Evolutionary conservation across 192 early-diverging fungal genomes (phyloP), one percentile per base, ranked within the genome.

Genomic region (Gonapodya prolifera): DNA sequence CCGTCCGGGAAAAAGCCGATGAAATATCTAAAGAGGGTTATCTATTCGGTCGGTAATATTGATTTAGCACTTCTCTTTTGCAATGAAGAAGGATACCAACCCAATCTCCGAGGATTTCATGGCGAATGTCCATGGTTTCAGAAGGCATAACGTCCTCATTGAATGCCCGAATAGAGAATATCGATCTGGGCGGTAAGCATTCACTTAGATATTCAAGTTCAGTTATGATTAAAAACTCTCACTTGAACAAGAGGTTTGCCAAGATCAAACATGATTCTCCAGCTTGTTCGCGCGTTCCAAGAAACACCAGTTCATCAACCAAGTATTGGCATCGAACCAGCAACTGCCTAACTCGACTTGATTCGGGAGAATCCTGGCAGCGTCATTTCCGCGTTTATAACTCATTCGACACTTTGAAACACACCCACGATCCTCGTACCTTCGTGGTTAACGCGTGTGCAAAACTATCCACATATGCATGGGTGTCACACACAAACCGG

Each of bases 301-400:
- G 92, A 69, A 91, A 89, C 33, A 92, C 86, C 23, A 94, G 80
- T 78, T 94, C 88, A 81, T 94, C 91, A 0, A 93, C 89, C 74
- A 94, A 87, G 78, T 91, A 92, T 23, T 61, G 45, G 45, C 45
- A 61, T 61, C 45, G 45, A 61, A 61, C 45, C 8, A 61, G 45
- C 45, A 61, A 61, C 8, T 61, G 45, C 23, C 45, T 61, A 8
- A 61, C 45, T 23, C 45, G 45, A 61, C 45, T 61, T 16, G 45
- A 8, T 23, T 61, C 45, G 45, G 45, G 23, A 16, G 45, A 61
- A 8, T 61, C 45, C 45, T 61, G 23, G 45, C 45, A 61, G 45
- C 23, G 8, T 61, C 45, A 23, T 61, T 61, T 8, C 8, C 23
- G 8, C 23, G 45, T 61, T 61, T 8, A 8, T 61, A 8, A 61